Conservation (phyloP, 495 filamentous ascomycete genomes). For the Aspergillus campestris region DNA sequence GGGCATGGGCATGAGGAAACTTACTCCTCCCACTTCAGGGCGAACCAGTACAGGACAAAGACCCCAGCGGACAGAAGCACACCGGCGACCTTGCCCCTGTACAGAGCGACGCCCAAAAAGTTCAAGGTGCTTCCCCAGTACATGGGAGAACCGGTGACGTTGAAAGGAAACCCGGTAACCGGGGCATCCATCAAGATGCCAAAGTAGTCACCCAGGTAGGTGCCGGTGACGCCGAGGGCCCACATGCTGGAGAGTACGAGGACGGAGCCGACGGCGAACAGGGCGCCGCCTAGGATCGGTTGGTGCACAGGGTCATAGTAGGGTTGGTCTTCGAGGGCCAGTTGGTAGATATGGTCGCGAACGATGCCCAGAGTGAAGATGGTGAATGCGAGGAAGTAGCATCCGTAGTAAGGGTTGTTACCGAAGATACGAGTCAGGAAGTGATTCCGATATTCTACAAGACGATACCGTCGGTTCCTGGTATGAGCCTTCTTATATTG, state of each 20-base stretch:
- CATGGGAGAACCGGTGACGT: constrained; percentile 86
- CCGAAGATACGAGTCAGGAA: constrained; percentile 79
- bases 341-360: constrained; percentile 61
- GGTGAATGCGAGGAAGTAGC: constrained; percentile 78
- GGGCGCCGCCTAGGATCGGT: constrained; percentile 60
- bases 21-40: constrained; percentile 83
- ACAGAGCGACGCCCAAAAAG: constrained; percentile 83
- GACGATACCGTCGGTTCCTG: constrained; percentile 3
- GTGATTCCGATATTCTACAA: constrained; percentile 81
- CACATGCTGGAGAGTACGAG: constrained; percentile 85
- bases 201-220: constrained; percentile 97
- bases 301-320: constrained; percentile 50
- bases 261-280: constrained; percentile 69
- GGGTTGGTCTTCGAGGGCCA: constrained; percentile 32
- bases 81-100: constrained; percentile 84
- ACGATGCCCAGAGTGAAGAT: constrained; percentile 90
- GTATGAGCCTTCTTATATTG: constrained; percentile 4
- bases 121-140: constrained; percentile 90
- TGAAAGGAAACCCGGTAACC: constrained; percentile 94
- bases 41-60: constrained; percentile 69
- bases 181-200: constrained; percentile 94
- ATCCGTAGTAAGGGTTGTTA: constrained; percentile 65
- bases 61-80: constrained; percentile 69
- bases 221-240: constrained; percentile 90
- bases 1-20: constrained; percentile 14